These are phyloP conservation scores for Arthroderma sp. DNA, from an alignment of 2,329 filamentous ascomycete species.

Conservation along the genomic window DNA sequence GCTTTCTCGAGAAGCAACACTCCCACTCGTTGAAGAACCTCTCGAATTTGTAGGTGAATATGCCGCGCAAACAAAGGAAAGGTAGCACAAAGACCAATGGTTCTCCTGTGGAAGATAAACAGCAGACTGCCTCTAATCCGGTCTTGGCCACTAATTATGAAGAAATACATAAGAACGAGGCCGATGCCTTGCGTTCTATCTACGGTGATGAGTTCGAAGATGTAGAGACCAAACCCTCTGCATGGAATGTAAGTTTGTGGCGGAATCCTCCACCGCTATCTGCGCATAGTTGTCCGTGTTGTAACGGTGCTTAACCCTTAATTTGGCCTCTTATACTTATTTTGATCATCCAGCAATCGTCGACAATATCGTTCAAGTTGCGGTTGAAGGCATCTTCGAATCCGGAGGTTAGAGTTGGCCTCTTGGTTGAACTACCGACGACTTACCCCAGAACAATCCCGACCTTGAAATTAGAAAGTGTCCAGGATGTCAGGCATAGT, in stretches of 20 bases:
- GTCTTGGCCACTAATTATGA: constrained; percentile 52
- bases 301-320: neutral
- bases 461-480: constrained; percentile 54
- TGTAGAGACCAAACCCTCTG: constrained; percentile 54
- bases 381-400: constrained; percentile 62
- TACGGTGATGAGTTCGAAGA: constrained; percentile 80
- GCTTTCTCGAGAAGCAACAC: constrained; percentile 21
- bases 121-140: constrained; percentile 23
- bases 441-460: constrained; percentile 83
- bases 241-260: constrained; percentile 62
- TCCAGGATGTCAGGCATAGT: constrained; percentile 54
- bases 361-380: constrained; percentile 68
- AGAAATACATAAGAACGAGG: constrained; percentile 76
- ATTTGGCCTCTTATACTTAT: constrained; percentile 4
- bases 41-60: constrained; percentile 26
- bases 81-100: constrained; percentile 25
- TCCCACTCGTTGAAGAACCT: constrained; percentile 16
- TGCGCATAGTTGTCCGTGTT: neutral
- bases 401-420: constrained; percentile 54
- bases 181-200: constrained; percentile 73
- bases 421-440: constrained; percentile 72
- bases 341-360: constrained; percentile 50
- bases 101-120: constrained; percentile 28
- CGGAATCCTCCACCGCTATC: neutral
- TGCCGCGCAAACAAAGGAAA: constrained; percentile 37